These are phyloP conservation scores for Sesbania bispinosa DNA, from an alignment of 306 rosid species.

Conservation along the genomic window DNA sequence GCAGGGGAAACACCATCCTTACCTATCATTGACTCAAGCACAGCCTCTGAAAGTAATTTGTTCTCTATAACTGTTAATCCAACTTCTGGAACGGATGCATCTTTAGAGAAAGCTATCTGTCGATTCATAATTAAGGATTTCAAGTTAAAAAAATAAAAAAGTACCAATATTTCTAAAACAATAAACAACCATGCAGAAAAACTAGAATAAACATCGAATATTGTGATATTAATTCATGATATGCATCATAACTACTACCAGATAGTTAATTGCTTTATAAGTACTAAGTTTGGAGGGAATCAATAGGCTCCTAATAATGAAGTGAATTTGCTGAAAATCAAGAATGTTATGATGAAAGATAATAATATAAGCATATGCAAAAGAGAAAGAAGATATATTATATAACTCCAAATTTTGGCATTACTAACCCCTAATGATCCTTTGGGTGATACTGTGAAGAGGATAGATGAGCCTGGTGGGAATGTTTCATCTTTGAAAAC, in stretches of 20 bases:
- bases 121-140: not conserved
- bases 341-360: not conserved
- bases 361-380: too few species aligned
- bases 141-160: too few species aligned
- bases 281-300: not conserved
- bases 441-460: conserved; percentile 58
- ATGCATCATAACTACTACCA: not conserved
- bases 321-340: too few species aligned
- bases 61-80: conserved; percentile 49
- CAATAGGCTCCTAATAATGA: too few species aligned
- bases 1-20: conserved; percentile 78
- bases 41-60: conserved; percentile 59
- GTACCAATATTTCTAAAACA: not conserved
- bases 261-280: not conserved
- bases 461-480: conserved; percentile 72
- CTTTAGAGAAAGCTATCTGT: conserved; percentile 73
- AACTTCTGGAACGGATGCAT: conserved; percentile 48
- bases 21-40: conserved; percentile 70
- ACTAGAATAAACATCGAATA: not conserved
- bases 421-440: conserved; percentile 60
- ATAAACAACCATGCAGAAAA: too few species aligned
- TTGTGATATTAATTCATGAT: not conserved
- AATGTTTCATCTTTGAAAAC: conserved; percentile 58
- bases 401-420: not conserved
- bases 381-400: not conserved